Percentiles rank a stretch among this genome's conserved stretches.
Evolutionary conservation across 305 asterid species (phyloP).

Genomic region (Fraxinus platypoda): DNA sequence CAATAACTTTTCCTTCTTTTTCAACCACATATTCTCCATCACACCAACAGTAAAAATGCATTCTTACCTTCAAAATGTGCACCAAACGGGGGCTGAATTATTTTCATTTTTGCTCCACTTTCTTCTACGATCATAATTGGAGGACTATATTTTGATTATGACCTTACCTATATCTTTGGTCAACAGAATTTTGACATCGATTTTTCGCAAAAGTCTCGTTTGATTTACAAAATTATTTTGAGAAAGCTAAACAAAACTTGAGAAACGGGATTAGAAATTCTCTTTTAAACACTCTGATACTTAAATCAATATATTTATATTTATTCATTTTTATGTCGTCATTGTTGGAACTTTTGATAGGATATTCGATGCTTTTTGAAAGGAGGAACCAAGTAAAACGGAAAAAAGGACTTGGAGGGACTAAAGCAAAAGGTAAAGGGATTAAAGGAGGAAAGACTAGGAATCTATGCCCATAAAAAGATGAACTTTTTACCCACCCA

Average conservation of each 20-base stretch:
- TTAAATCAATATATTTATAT: no score
- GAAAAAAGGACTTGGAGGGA: not conserved
- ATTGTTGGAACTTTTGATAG: not conserved
- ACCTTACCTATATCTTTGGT: no score
- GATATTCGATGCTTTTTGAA: not conserved
- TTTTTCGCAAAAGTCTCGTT: no score
- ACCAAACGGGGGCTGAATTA: no score
- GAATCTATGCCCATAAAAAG: slow-evolving; percentile 15
- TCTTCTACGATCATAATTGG: no score
- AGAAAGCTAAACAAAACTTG: not conserved
- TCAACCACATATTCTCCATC: no score
- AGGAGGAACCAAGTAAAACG: not conserved
- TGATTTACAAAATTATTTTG: not conserved
- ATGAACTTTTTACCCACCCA: not conserved
- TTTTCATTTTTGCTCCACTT: no score
- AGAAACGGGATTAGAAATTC: not conserved
- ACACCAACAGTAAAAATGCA: no score
- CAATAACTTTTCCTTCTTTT: no score
- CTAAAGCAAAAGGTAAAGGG: not conserved
- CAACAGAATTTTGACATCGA: no score
- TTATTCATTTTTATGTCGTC: not conserved
- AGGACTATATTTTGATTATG: no score
- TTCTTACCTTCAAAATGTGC: no score
- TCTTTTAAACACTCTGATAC: not conserved
- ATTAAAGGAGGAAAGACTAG: not conserved